These are phyloP conservation scores for Baorangia bicolor DNA, from an alignment of 768 basidiomycete species.

Conservation along the genomic window DNA sequence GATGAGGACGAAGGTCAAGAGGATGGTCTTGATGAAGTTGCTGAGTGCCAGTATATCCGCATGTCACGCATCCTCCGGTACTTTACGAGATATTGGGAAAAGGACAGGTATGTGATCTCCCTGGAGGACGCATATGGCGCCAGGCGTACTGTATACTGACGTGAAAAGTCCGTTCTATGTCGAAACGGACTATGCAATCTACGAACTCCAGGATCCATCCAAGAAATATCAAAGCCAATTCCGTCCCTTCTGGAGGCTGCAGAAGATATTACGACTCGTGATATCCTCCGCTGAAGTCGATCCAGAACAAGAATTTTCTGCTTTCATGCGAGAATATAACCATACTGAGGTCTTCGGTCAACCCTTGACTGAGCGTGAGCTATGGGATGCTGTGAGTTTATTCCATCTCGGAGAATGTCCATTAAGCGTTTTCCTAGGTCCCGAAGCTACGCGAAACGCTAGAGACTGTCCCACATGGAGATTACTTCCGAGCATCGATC, in stretches of 20 bases:
- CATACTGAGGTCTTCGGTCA: conserved; percentile 15
- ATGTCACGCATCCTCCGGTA: conserved; percentile 48
- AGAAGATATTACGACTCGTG: conserved; percentile 51
- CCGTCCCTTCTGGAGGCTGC: conserved; percentile 49
- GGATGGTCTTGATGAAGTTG: conserved; percentile 40
- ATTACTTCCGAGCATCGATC: conserved; percentile 18
- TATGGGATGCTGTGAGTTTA: conserved; percentile 29
- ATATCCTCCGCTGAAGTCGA: conserved; percentile 29
- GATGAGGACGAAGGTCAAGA: conserved; percentile 68
- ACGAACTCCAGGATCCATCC: conserved; percentile 52
- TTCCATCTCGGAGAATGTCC: background rate
- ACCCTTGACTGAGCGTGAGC: conserved; percentile 21
- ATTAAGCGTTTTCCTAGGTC: conserved; percentile 13
- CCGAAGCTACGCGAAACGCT: conserved; percentile 19
- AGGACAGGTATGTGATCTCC: conserved; percentile 46
- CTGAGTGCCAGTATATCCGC: conserved; percentile 40
- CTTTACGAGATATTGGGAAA: conserved; percentile 49
- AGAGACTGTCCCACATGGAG: conserved; percentile 23
- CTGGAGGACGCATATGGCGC: background rate
- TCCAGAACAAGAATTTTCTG: conserved; percentile 29
- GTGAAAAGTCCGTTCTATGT: conserved; percentile 57
- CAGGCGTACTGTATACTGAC: background rate
- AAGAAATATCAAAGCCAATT: conserved; percentile 42
- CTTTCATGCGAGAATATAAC: conserved; percentile 38
- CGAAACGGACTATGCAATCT: conserved; percentile 64